These are phyloP conservation scores for Oemleria cerasiformis DNA, from an alignment of 306 rosid genomes.

Conservation along the genomic window DNA sequence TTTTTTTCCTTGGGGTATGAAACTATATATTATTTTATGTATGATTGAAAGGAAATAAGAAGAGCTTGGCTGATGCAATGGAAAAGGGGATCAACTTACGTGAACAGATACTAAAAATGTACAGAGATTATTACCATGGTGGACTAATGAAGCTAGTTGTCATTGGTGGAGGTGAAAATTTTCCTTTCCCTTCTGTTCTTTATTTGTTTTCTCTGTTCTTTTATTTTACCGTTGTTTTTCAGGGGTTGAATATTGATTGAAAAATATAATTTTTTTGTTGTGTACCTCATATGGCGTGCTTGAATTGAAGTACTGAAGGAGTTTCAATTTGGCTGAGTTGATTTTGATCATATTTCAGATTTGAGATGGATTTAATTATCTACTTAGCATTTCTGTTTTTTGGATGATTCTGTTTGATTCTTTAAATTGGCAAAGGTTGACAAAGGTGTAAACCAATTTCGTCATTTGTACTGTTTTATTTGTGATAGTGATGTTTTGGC, in stretches of 20 bases:
- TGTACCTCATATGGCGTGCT: background rate
- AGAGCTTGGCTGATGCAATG: slow-evolving; percentile 91
- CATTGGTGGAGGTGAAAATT: slow-evolving; percentile 90
- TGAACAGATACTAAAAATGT: slow-evolving; percentile 70
- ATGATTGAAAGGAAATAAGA: slow-evolving; percentile 74
- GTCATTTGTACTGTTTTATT: background rate
- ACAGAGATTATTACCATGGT: slow-evolving; percentile 76
- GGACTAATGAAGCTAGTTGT: slow-evolving; percentile 96
- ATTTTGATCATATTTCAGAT: background rate
- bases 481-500: background rate
- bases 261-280: background rate
- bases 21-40: slow-evolving; percentile 16
- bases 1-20: slow-evolving; percentile 6
- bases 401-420: slow-evolving; percentile 14
- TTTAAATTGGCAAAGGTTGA: background rate
- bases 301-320: background rate
- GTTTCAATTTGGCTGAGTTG: background rate
- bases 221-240: slow-evolving; percentile 13
- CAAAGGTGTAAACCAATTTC: background rate
- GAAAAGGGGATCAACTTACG: slow-evolving; percentile 81
- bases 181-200: slow-evolving; percentile 16
- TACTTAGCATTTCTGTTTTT: background rate
- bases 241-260: background rate
- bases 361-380: background rate
- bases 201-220: background rate